Evolutionary conservation across 2,329 filamentous ascomycete species (phyloP).

Genomic region (Monosporascus sp.): DNA sequence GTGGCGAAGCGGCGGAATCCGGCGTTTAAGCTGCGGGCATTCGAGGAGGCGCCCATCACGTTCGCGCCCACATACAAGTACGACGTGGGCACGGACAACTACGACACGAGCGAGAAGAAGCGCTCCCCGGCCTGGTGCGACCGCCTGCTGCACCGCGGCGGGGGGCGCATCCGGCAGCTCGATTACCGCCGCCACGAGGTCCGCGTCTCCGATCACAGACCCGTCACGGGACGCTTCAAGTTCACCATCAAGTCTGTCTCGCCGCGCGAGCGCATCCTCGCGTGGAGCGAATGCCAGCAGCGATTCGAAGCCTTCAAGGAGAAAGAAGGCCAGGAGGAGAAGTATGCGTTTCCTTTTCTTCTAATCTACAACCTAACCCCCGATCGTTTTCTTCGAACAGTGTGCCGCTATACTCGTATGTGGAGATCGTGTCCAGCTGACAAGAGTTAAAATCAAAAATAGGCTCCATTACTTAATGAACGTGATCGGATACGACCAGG

Average conservation of each 20-base stretch:
- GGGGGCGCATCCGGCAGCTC: constrained; percentile 77
- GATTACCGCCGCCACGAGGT: constrained; percentile 90
- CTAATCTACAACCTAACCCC: background rate
- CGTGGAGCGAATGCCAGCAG: constrained; percentile 70
- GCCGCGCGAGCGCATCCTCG: constrained; percentile 56
- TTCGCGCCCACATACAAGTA: constrained; percentile 99
- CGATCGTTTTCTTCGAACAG: background rate
- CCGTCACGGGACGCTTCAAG: constrained; percentile 80
- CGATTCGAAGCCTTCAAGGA: constrained; percentile 69
- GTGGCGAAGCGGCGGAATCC: constrained; percentile 86
- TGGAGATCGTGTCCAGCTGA: background rate
- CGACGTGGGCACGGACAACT: constrained; percentile 89
- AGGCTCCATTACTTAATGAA: constrained; percentile 48
- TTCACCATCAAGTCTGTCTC: constrained; percentile 81
- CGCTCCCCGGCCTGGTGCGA: constrained; percentile 96
- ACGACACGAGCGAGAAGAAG: constrained; percentile 93
- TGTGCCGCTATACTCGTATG: background rate
- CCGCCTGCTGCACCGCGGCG: constrained; percentile 78
- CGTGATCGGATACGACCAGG: constrained; percentile 49
- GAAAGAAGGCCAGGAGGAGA: constrained; percentile 65
- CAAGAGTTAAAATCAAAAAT: constrained; percentile 12
- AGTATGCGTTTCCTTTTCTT: constrained; percentile 51
- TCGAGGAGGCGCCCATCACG: constrained; percentile 83
- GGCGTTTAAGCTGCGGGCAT: constrained; percentile 80
- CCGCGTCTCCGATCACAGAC: constrained; percentile 84